Percentiles rank a stretch among this genome's conserved stretches.
These are phyloP conservation scores for Pochonia chlamydosporia DNA, from an alignment of 2,329 filamentous ascomycete genomes.

Conservation along the genomic window DNA sequence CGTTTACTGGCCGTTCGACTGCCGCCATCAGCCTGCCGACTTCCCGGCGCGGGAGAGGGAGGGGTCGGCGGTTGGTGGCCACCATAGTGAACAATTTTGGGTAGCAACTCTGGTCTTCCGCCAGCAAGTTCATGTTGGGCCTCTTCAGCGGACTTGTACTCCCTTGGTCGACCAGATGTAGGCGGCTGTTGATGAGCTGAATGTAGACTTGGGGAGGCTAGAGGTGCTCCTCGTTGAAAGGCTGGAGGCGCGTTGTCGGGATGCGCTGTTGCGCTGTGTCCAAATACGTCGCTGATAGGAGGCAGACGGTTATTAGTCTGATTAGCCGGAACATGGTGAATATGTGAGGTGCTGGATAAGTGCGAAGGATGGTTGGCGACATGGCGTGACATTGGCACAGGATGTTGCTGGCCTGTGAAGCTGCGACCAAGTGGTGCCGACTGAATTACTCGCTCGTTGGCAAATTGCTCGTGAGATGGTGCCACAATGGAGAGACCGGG, in stretches of 20 bases:
- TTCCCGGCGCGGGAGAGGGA: conserved; percentile 65
- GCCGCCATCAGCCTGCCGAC: conserved; percentile 38
- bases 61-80: conserved; percentile 91
- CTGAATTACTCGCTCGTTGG: conserved; percentile 91
- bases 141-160: conserved; percentile 94
- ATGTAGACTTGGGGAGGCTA: conserved; percentile 74
- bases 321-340: conserved; percentile 80
- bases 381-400: conserved; percentile 70
- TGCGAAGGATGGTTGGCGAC: conserved; percentile 77
- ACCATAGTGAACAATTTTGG: conserved; percentile 91
- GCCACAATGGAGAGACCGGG: conserved; percentile 92
- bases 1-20: conserved; percentile 61
- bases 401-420: conserved; percentile 84
- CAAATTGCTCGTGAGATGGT: conserved; percentile 85
- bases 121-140: conserved; percentile 85
- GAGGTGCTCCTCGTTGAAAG: conserved; percentile 58
- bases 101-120: conserved; percentile 85
- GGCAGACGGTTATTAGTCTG: conserved; percentile 91
- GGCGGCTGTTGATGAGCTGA: conserved; percentile 44
- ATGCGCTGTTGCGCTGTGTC: conserved; percentile 64
- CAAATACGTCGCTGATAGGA: conserved; percentile 92
- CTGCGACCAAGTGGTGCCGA: conserved; percentile 92
- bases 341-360: conserved; percentile 78
- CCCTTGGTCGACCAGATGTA: conserved; percentile 62
- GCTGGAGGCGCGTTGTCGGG: conserved; percentile 43